Base-by-base conservation (phyloP, 805 yeast species). In the Monosporozyma yasuniensis region DNA sequence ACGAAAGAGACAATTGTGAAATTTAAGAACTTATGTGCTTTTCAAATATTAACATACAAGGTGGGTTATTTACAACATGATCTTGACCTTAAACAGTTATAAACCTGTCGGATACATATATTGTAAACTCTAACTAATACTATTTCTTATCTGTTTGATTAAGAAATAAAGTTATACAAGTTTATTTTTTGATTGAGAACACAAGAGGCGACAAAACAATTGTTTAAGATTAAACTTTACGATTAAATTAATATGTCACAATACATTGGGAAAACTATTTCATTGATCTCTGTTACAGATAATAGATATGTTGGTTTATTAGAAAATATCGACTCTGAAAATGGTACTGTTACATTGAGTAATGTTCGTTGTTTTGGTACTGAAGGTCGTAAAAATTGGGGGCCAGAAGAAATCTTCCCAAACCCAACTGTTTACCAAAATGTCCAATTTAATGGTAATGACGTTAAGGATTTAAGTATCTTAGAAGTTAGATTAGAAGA, bases 401-500 rank as follows among this genome's bases (percentile, higher is more conserved):
- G 86, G 3, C 71, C 75, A 14, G 74, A 77, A 54, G 95, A 87
- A 65, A 81, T 88, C 39, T 76, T 79, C 50, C 84, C 95, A 6
- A 82, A 87, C 18, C 68, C 73, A n/a, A 75, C 73, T 42, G 75
- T 83, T 14, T 87, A 80, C 67, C 90, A 86, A 25, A 78, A 77
- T 50, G 87, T 93, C 47, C 86, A 84, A 49, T 85, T 93, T 66
- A 80, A 90, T 58, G 99, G 99, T 37, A 79, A 86, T 23, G 97
- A 91, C 60, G 97, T 93, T 21, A 85, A 87, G 69, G 96, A 86
- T 61, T 75, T 93, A 66, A 80, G 81, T 56, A 93, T 93, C 49
- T 74, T 91, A 61, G 97, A 89, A 54, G 74, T 74, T 35, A 80
- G 82, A 3, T 70, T 82, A 51, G 83, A 80, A 41, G 79, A 79